phyloP scores from a whole-genome alignment of 2,329 filamentous ascomycete species.

The Myotisia sp. region DNA sequence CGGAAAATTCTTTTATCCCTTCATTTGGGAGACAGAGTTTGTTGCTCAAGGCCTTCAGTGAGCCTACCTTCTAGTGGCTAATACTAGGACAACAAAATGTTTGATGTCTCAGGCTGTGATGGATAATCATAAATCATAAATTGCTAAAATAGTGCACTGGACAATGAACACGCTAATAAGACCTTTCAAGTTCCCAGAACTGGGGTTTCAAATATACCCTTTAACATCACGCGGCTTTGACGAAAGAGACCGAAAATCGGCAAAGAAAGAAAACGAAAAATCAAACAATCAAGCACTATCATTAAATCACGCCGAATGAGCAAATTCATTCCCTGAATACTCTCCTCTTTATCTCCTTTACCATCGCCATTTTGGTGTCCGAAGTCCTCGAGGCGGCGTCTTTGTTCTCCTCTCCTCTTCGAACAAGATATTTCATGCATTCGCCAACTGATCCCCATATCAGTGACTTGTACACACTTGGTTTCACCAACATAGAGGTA shows the following conservation, averaged over 20 bases:
- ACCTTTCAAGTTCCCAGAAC: too few species aligned
- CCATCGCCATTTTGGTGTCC: constrained; percentile 39
- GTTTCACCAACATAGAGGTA: constrained; percentile 21
- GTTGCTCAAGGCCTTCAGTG: too few species aligned
- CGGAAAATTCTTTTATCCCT: too few species aligned
- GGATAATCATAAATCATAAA: too few species aligned
- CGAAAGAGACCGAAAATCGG: not conserved
- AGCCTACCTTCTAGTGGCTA: too few species aligned
- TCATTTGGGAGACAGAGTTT: too few species aligned
- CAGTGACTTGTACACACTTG: constrained; percentile 40
- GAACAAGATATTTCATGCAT: constrained; percentile 60
- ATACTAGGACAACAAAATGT: too few species aligned
- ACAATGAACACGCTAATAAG: too few species aligned
- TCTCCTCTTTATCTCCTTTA: constrained; percentile 33
- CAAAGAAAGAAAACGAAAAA: constrained; percentile 3
- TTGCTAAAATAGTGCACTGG: too few species aligned
- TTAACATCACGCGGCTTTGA: too few species aligned
- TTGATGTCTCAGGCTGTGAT: too few species aligned
- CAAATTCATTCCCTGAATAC: constrained; percentile 8
- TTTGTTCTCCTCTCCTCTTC: constrained; percentile 43
- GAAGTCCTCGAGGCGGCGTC: constrained; percentile 40
- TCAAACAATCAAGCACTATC: not conserved
- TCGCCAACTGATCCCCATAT: constrained; percentile 48
- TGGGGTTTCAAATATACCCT: too few species aligned
- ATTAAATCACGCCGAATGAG: not conserved